Evolutionary conservation across 495 filamentous ascomycete genomes (phyloP).

Genomic region (Choiromyces venosus): DNA sequence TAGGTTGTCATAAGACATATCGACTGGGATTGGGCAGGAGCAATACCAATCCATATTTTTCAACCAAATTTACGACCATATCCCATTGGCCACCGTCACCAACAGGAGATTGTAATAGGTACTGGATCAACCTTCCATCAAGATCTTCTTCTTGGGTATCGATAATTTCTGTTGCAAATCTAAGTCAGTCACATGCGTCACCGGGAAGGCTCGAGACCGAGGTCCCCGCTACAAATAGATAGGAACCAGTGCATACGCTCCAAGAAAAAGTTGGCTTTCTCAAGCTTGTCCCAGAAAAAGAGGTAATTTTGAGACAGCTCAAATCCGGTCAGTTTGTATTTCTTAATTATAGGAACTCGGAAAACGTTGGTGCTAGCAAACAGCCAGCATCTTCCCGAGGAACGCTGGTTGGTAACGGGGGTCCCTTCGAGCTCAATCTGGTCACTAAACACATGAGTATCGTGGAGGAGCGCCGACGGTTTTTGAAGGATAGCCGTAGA

Average conservation of each 20-base stretch:
- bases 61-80: conserved; percentile 79
- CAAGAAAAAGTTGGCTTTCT: conserved; percentile 84
- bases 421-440: conserved; percentile 74
- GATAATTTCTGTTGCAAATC: conserved; percentile 51
- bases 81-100: conserved; percentile 87
- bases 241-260: conserved; percentile 47
- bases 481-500: conserved; percentile 52
- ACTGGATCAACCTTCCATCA: conserved; percentile 63
- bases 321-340: conserved; percentile 68
- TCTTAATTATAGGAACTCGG: conserved; percentile 74
- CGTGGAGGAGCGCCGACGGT: conserved; percentile 50
- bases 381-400: conserved; percentile 79
- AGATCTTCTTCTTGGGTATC: conserved; percentile 63
- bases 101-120: conserved; percentile 59
- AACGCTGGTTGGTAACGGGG: conserved; percentile 77
- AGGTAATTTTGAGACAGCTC: conserved; percentile 81
- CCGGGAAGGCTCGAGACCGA: neutral
- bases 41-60: conserved; percentile 69
- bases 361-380: conserved; percentile 85
- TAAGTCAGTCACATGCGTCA: neutral
- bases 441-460: conserved; percentile 73
- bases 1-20: neutral
- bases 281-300: conserved; percentile 94
- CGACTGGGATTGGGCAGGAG: neutral
- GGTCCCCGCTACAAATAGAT: neutral